Evolutionary conservation across 441 rosid genomes (phyloP).

Genomic region (Populus tomentosa): DNA sequence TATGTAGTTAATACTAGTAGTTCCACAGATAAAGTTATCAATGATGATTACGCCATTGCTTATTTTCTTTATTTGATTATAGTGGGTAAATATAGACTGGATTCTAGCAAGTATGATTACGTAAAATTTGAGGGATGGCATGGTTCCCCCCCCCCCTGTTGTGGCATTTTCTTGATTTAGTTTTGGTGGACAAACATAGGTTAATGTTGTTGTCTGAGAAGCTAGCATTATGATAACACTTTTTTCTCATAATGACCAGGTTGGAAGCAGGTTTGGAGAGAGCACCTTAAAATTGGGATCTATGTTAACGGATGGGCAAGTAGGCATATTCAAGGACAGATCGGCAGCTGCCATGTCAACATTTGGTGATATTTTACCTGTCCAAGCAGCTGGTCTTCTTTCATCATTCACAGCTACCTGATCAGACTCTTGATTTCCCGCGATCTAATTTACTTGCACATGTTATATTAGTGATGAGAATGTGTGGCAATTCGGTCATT

Average conservation of each 20-base stretch:
- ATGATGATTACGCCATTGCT: neutral
- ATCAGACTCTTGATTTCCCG: conserved; percentile 49
- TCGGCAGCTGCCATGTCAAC: conserved; percentile 94
- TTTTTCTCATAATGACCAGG: conserved; percentile 41
- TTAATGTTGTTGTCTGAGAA: conserved; percentile 9
- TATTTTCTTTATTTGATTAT: neutral
- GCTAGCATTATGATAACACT: neutral
- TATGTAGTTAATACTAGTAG: neutral
- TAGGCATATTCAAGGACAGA: conserved; percentile 93
- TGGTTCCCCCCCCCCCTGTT: neutral
- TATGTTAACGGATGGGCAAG: conserved; percentile 93
- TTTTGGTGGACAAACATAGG: neutral
- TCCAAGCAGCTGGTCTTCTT: conserved; percentile 91
- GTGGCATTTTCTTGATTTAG: neutral
- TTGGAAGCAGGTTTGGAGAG: conserved; percentile 96
- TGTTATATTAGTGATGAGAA: neutral
- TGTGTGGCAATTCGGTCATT: neutral
- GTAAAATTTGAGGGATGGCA: neutral
- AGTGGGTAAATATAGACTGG: neutral
- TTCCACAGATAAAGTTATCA: neutral
- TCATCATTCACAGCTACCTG: conserved; percentile 80
- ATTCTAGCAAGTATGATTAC: neutral
- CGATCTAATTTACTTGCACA: conserved; percentile 4
- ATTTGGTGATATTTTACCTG: conserved; percentile 93
- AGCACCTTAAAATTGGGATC: conserved; percentile 93